Evolutionary conservation across 805 yeast species (phyloP).

Genomic region (Candida chauliodis): DNA sequence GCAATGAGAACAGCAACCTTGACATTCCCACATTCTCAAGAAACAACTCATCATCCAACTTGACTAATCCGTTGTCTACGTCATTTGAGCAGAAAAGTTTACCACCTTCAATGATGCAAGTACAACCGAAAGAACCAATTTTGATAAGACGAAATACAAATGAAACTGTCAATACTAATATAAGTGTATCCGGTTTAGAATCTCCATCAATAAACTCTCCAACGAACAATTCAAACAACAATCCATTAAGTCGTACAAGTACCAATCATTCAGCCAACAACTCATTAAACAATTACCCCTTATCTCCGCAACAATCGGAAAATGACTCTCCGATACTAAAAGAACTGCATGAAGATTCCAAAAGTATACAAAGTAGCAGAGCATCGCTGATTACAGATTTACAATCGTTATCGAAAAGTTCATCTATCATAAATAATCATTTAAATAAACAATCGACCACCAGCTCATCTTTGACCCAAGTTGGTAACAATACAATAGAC

Average conservation of each 20-base stretch:
- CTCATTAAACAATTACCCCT: conserved; percentile 15
- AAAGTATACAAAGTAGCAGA: conserved; percentile 12
- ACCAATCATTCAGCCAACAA: conserved; percentile 21
- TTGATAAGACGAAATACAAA: conserved; percentile 52
- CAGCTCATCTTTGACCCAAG: conserved; percentile 5
- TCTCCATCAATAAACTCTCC: conserved; percentile 9
- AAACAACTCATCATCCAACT: conserved; percentile 9
- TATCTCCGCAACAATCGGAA: conserved; percentile 1
- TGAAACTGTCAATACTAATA: conserved; percentile 20
- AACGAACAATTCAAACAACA: background rate
- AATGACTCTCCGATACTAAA: conserved; percentile 3
- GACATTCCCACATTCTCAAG: conserved; percentile 8
- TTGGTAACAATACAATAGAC: conserved; percentile 30
- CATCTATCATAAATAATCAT: conserved; percentile 10
- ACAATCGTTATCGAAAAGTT: conserved; percentile 13
- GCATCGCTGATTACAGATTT: conserved; percentile 9
- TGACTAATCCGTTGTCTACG: conserved; percentile 8
- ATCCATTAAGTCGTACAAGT: conserved; percentile 16
- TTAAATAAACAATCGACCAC: conserved; percentile 10
- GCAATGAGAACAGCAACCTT: conserved; percentile 14
- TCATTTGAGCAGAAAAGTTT: conserved; percentile 25
- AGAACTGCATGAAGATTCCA: conserved; percentile 8
- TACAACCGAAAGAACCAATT: conserved; percentile 73
- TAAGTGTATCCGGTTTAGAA: conserved; percentile 8
- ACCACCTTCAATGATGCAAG: conserved; percentile 67